A percentile compares a stretch with the other conserved stretches of the same genome.
phyloP scores from a whole-genome alignment of 2,329 filamentous ascomycete species.

The Epichloe amarillans region DNA sequence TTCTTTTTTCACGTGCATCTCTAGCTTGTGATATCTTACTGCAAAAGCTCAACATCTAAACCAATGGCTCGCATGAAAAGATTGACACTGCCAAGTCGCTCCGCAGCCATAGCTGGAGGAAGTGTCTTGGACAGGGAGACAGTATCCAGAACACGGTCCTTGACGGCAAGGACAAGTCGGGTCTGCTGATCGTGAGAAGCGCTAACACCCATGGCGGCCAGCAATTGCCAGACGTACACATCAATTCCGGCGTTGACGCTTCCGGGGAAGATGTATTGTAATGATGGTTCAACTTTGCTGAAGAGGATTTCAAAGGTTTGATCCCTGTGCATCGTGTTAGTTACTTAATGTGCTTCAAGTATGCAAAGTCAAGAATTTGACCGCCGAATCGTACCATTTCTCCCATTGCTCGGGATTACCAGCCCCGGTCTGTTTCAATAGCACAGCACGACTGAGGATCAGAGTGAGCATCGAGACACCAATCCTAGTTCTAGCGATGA shows the following conservation, averaged over 20 bases:
- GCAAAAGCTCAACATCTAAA: constrained; percentile 74
- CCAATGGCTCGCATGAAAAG: constrained; percentile 98
- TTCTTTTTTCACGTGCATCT: too few relatives aligned
- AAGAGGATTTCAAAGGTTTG: constrained; percentile 77
- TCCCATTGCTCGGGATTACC: constrained; percentile 62
- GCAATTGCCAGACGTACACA: constrained; percentile 95
- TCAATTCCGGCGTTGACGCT: constrained; percentile 85
- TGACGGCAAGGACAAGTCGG: constrained; percentile 84
- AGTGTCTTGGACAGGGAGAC: constrained; percentile 80
- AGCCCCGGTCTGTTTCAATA: constrained; percentile 70
- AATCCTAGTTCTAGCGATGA: constrained; percentile 76
- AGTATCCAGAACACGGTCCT: constrained; percentile 95
- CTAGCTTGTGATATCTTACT: constrained; percentile 14
- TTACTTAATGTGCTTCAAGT: neutral
- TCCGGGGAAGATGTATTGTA: constrained; percentile 79
- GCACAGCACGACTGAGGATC: constrained; percentile 84
- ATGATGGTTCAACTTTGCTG: constrained; percentile 68
- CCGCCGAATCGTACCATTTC: constrained; percentile 49
- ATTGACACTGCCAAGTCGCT: constrained; percentile 84
- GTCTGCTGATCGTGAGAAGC: constrained; percentile 93
- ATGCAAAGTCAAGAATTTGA: neutral
- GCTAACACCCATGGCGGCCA: constrained; percentile 87
- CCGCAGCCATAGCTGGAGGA: constrained; percentile 70
- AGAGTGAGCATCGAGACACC: constrained; percentile 86
- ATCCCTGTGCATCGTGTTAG: constrained; percentile 39